These are phyloP conservation scores for Flammula alnicola DNA, from an alignment of 1,284 basidiomycete species.

Conservation along the genomic window DNA sequence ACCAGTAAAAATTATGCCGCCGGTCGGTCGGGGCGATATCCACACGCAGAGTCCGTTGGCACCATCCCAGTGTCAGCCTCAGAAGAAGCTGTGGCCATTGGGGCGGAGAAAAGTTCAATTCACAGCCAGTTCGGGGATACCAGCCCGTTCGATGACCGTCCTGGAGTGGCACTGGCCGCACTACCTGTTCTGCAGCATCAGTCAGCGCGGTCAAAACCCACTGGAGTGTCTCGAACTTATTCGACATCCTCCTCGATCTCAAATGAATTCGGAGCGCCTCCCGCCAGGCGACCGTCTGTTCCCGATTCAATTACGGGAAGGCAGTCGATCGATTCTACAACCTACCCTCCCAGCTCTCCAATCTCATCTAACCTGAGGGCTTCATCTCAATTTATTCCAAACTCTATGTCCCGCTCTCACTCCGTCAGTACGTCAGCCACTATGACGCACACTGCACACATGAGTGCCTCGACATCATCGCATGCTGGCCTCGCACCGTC, in stretches of 20 bases:
- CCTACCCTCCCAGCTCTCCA: constrained; percentile 25
- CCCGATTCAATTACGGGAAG: constrained; percentile 17
- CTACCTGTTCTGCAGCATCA: constrained; percentile 27
- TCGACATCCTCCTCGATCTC: constrained; percentile 22
- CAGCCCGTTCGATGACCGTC: constrained; percentile 23
- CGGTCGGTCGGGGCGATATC: constrained; percentile 23
- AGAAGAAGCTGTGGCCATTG: constrained; percentile 22
- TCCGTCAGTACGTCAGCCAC: constrained; percentile 17
- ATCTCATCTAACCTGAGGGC: constrained; percentile 13
- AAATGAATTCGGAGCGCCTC: constrained; percentile 8
- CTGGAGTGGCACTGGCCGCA: constrained; percentile 23
- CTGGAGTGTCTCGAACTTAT: constrained; percentile 14
- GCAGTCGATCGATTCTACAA: constrained; percentile 24
- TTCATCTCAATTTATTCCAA: background rate
- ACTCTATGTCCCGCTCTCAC: constrained; percentile 17
- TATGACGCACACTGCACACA: constrained; percentile 9
- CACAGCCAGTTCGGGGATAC: constrained; percentile 20
- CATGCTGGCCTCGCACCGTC: constrained; percentile 11
- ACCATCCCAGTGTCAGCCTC: constrained; percentile 26
- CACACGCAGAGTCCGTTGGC: constrained; percentile 32
- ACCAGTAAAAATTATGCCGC: constrained; percentile 11
- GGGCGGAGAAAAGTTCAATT: constrained; percentile 26
- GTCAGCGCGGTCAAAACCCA: constrained; percentile 2
- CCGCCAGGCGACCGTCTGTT: constrained; percentile 17
- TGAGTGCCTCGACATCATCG: constrained; percentile 17